These are phyloP conservation scores for Talaromyces proteolyticus DNA, from an alignment of 495 filamentous ascomycete genomes.

Conservation along the genomic window DNA sequence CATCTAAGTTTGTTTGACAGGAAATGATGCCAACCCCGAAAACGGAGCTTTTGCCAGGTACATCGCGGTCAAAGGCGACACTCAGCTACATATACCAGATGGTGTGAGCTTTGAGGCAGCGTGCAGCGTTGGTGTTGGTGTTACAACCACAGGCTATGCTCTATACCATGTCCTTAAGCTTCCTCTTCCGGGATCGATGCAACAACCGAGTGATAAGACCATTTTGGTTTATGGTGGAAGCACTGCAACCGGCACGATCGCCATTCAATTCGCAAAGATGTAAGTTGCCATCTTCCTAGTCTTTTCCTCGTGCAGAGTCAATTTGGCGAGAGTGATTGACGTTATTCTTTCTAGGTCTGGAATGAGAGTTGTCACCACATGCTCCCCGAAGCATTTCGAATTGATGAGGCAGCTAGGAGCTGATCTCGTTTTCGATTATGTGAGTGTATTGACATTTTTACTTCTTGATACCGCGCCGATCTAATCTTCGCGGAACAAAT, in stretches of 20 bases:
- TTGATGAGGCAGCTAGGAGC: constrained; percentile 21
- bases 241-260: constrained; percentile 41
- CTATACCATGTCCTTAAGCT: constrained; percentile 11
- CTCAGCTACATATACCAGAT: constrained; percentile 38
- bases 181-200: background rate
- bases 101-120: constrained; percentile 39
- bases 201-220: background rate
- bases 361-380: constrained; percentile 25
- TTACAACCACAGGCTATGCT: constrained; percentile 22
- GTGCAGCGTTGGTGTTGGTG: constrained; percentile 38
- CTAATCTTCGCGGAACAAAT: background rate
- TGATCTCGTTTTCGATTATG: constrained; percentile 25
- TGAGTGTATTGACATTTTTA: constrained; percentile 5
- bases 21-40: constrained; percentile 20
- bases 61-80: constrained; percentile 31
- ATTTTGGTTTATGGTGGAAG: constrained; percentile 45
- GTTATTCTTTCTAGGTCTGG: constrained; percentile 7
- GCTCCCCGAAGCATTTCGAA: constrained; percentile 19
- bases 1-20: constrained; percentile 26
- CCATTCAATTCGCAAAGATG: constrained; percentile 42
- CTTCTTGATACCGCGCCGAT: background rate
- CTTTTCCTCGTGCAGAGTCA: background rate
- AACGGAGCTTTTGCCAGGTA: constrained; percentile 44
- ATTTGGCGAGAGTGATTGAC: background rate
- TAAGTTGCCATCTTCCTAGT: constrained; percentile 10